phyloP scores from a whole-genome alignment of 2,329 filamentous ascomycete genomes.

The Aspergillus sp. region DNA sequence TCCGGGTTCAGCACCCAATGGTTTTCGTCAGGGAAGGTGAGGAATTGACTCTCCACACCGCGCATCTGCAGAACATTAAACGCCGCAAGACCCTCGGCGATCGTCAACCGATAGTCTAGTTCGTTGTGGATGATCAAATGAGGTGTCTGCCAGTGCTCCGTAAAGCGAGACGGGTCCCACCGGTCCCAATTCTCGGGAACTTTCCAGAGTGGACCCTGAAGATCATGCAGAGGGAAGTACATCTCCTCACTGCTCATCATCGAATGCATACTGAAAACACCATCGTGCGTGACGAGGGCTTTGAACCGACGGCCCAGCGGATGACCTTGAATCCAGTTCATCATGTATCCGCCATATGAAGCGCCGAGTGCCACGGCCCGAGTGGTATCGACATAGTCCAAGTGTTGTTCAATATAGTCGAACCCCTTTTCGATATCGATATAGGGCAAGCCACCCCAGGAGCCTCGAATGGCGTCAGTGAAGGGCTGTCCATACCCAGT shows the following conservation, averaged over 20 bases:
- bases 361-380: slow-evolving; percentile 55
- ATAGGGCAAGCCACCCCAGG: slow-evolving; percentile 57
- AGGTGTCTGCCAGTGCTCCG: slow-evolving; percentile 76
- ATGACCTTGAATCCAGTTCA: slow-evolving; percentile 59
- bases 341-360: slow-evolving; percentile 61
- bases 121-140: slow-evolving; percentile 89
- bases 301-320: slow-evolving; percentile 56
- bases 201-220: slow-evolving; percentile 52
- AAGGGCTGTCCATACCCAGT: slow-evolving; percentile 57
- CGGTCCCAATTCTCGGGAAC: slow-evolving; percentile 51
- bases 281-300: slow-evolving; percentile 56
- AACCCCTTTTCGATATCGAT: slow-evolving; percentile 57
- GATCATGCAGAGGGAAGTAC: slow-evolving; percentile 55
- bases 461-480: slow-evolving; percentile 51
- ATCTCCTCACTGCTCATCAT: slow-evolving; percentile 52
- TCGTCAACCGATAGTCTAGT: slow-evolving; percentile 81
- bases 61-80: slow-evolving; percentile 82
- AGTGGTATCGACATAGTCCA: slow-evolving; percentile 53
- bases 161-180: slow-evolving; percentile 58
- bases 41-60: slow-evolving; percentile 71
- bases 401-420: slow-evolving; percentile 49
- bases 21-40: slow-evolving; percentile 78
- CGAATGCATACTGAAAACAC: slow-evolving; percentile 45
- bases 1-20: slow-evolving; percentile 89
- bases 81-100: slow-evolving; percentile 78